phyloP scores from a whole-genome alignment of 306 rosid genomes.

The Trichosanthes truncata region DNA sequence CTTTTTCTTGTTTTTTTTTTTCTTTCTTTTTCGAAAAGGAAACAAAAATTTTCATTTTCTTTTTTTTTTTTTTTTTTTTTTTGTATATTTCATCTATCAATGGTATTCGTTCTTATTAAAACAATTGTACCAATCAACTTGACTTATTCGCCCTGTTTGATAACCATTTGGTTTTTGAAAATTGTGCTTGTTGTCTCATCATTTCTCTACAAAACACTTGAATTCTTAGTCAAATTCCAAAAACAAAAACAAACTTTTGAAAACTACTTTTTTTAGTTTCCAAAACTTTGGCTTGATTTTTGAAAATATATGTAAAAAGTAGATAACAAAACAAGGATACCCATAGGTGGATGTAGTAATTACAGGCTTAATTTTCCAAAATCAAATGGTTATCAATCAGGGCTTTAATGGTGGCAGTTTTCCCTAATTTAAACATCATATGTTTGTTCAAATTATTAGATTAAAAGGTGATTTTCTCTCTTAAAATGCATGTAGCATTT shows the following conservation, averaged over 20 bases:
- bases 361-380: no score
- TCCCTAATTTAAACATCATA: background rate
- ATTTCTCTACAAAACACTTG: no score
- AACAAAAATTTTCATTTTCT: background rate
- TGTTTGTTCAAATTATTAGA: background rate
- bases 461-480: background rate
- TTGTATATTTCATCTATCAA: background rate
- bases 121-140: background rate
- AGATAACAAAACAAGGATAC: no score
- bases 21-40: background rate
- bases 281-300: no score
- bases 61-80: background rate
- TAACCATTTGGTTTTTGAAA: no score
- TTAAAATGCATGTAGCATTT: background rate
- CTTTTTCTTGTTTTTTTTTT: background rate
- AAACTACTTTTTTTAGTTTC: no score
- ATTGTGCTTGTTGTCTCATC: no score
- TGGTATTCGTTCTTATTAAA: background rate
- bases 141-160: background rate
- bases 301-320: no score
- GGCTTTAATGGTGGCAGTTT: background rate
- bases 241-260: no score
- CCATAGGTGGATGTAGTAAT: no score
- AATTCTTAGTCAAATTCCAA: no score
- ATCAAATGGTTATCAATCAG: no score